Conservation (phyloP, 306 rosid genomes). For the Ormosia emarginata region DNA sequence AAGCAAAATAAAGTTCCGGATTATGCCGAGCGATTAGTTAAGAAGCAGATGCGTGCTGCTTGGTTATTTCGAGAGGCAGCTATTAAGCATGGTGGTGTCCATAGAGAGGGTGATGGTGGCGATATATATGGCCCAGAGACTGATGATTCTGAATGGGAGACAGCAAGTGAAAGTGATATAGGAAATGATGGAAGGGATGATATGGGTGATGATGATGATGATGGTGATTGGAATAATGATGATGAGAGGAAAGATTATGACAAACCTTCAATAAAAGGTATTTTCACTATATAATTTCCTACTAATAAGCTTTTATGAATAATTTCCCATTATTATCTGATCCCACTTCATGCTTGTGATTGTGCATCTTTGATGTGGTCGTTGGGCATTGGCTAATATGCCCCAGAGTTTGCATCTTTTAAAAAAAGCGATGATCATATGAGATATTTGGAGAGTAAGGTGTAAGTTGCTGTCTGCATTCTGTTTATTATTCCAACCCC, state of each 20-base stretch:
- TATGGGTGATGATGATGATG: slow-evolving; percentile 80
- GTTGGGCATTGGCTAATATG: slow-evolving; percentile 1
- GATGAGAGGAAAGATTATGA: slow-evolving; percentile 74
- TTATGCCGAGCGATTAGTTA: slow-evolving; percentile 89
- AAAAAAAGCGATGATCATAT: neutral
- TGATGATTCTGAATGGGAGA: slow-evolving; percentile 99
- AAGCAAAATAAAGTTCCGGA: slow-evolving; percentile 97
- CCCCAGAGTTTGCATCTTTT: neutral
- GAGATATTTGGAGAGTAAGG: neutral
- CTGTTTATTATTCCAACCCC: neutral
- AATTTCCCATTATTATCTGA: neutral
- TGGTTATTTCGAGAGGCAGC: slow-evolving; percentile 99
- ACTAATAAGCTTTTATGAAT: neutral
- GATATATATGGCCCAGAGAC: slow-evolving; percentile 76
- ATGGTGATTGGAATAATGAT: slow-evolving; percentile 76
- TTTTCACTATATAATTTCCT: neutral
- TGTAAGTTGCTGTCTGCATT: neutral
- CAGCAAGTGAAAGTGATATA: slow-evolving; percentile 97
- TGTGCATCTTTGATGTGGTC: neutral
- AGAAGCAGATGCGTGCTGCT: slow-evolving; percentile 98
- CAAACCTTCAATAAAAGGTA: slow-evolving; percentile 80
- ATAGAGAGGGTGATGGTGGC: slow-evolving; percentile 83
- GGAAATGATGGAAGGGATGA: slow-evolving; percentile 87
- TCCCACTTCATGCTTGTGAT: slow-evolving; percentile 14
- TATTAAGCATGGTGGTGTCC: slow-evolving; percentile 86